Evolutionary conservation across 768 basidiomycete genomes (phyloP).

Genomic region (Candolleomyces efflorescens): DNA sequence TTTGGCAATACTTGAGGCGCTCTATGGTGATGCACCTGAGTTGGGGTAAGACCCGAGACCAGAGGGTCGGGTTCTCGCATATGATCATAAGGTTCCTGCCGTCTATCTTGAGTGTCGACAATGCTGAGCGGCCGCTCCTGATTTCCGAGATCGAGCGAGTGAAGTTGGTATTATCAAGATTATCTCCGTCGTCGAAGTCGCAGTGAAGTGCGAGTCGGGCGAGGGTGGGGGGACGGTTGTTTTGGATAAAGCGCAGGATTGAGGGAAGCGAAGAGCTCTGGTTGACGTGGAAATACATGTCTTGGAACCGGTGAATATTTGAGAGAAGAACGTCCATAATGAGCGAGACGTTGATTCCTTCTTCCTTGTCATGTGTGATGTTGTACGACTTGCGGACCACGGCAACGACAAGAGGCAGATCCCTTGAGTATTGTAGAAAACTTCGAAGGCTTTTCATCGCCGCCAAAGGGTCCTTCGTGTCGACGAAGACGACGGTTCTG

Average conservation of each 20-base stretch:
- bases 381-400: constrained; percentile 12
- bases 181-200: constrained; percentile 13
- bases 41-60: constrained; percentile 7
- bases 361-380: constrained; percentile 5
- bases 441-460: constrained; percentile 6
- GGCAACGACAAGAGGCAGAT: constrained; percentile 12
- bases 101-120: constrained; percentile 14
- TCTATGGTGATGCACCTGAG: constrained; percentile 13
- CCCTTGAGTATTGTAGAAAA: constrained; percentile 10
- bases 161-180: not conserved
- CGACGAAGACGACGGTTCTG: constrained; percentile 14
- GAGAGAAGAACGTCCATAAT: constrained; percentile 14
- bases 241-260: constrained; percentile 8
- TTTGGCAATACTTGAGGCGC: constrained; percentile 6
- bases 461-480: constrained; percentile 7
- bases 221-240: constrained; percentile 4
- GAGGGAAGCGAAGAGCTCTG: constrained; percentile 18
- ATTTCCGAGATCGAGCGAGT: not conserved
- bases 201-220: constrained; percentile 11
- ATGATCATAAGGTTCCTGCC: constrained; percentile 16
- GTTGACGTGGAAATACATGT: constrained; percentile 14
- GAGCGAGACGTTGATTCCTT: constrained; percentile 9
- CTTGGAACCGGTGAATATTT: constrained; percentile 15
- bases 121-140: constrained; percentile 5
- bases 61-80: constrained; percentile 1